These are phyloP conservation scores for Erysimum cheiri DNA, from an alignment of 441 rosid species.

Conservation along the genomic window DNA sequence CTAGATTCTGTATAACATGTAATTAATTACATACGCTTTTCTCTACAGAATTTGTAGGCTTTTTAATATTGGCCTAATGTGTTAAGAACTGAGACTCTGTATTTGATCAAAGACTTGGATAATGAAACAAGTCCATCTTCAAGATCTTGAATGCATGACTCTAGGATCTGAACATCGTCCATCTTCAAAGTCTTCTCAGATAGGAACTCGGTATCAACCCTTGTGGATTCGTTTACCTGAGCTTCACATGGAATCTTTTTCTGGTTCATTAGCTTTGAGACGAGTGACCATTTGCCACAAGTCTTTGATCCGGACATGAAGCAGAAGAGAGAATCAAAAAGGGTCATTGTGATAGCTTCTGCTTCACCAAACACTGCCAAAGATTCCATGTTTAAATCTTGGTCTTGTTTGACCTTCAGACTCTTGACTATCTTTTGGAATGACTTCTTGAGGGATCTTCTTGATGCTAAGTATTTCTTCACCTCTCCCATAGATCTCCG, in stretches of 20 bases:
- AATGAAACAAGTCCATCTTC: slow-evolving; percentile 45
- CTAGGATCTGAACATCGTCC: slow-evolving; percentile 33
- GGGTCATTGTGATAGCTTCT: slow-evolving; percentile 38
- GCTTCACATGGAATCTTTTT: slow-evolving; percentile 40
- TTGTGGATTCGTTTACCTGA: slow-evolving; percentile 28
- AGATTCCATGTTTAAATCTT: slow-evolving; percentile 9
- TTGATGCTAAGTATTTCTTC: slow-evolving; percentile 36
- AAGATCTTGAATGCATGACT: slow-evolving; percentile 45
- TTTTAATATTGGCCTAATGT: too few relatives aligned
- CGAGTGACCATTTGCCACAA: slow-evolving; percentile 41
- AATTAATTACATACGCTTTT: too few relatives aligned
- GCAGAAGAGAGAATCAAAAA: slow-evolving; percentile 49
- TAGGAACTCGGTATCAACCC: slow-evolving; percentile 13
- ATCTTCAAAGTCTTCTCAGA: slow-evolving; percentile 18
- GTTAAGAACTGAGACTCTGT: slow-evolving; percentile 28
- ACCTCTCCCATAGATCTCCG: slow-evolving; percentile 30
- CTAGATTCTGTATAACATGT: too few relatives aligned
- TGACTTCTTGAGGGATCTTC: slow-evolving; percentile 39
- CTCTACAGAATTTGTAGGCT: too few relatives aligned
- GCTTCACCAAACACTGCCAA: slow-evolving; percentile 39
- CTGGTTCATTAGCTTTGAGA: slow-evolving; percentile 48
- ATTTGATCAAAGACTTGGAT: slow-evolving; percentile 43
- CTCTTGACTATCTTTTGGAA: slow-evolving; percentile 31
- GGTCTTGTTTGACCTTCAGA: slow-evolving; percentile 27
- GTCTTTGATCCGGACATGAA: slow-evolving; percentile 41